These are phyloP conservation scores for Alternaria conjuncta DNA, from an alignment of 2,329 filamentous ascomycete species.

Conservation along the genomic window DNA sequence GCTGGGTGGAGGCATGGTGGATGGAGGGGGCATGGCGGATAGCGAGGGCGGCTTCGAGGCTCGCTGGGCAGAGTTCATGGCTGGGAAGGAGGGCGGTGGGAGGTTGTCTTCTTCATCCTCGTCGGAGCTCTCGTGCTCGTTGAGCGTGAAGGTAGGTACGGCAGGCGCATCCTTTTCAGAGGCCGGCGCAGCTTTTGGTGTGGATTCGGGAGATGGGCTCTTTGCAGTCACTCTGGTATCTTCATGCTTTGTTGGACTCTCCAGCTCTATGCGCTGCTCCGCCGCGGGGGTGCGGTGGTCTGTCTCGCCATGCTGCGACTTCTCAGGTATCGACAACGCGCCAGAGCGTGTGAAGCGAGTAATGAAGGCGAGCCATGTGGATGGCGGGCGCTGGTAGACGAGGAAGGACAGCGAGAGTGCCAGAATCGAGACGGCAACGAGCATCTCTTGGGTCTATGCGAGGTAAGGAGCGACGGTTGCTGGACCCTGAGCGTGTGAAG, in stretches of 20 bases:
- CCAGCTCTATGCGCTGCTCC: conserved; percentile 22
- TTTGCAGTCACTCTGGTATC: not conserved
- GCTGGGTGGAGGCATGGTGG: conserved; percentile 20
- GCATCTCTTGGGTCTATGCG: conserved; percentile 43
- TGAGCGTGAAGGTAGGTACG: conserved; percentile 48
- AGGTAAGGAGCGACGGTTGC: conserved; percentile 10
- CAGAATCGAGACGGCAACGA: conserved; percentile 47
- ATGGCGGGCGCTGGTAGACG: conserved; percentile 45
- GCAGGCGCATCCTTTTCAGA: conserved; percentile 20
- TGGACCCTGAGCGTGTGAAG: conserved; percentile 21
- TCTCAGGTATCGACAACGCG: conserved; percentile 18
- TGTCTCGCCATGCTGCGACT: conserved; percentile 22
- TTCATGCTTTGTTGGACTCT: conserved; percentile 11
- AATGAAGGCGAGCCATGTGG: conserved; percentile 41
- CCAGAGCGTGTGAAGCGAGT: conserved; percentile 13
- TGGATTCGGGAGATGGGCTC: conserved; percentile 36
- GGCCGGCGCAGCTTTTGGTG: conserved; percentile 38
- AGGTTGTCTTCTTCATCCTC: conserved; percentile 42
- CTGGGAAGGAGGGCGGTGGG: conserved; percentile 53
- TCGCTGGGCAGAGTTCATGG: conserved; percentile 55
- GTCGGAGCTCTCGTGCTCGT: conserved; percentile 41
- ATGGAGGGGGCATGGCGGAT: conserved; percentile 22
- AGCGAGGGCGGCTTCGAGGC: conserved; percentile 36
- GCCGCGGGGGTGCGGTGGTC: conserved; percentile 13
- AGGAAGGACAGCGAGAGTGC: conserved; percentile 47